Base-by-base conservation (phyloP, 2,329 filamentous ascomycete genomes). In the Sarocladium strictum region DNA sequence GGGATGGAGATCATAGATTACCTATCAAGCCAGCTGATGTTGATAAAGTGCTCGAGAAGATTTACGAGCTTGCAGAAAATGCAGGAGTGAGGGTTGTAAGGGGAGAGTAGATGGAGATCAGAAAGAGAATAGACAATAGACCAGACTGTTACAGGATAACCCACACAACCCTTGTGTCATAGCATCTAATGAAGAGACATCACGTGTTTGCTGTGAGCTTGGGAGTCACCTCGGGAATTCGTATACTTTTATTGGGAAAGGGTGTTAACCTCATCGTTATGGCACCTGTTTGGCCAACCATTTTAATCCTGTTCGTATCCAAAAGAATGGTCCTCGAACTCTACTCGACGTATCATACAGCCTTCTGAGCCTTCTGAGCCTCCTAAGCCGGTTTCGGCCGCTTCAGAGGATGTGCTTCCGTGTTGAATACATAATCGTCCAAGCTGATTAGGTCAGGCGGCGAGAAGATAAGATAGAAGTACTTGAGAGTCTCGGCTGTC, bases 401-500 rank as follows among this genome's bases (percentile, higher is more conserved):
- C 45, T 57, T 63, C 23, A 74, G 64, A 0, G 78, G 77, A 60
- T 81, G 78, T 0, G 76, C 77, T 62, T 79, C 78, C 0, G 78
- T 80, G 56, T 79, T 81, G 51, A 84, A 71, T 40, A 90, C 84
- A 69, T 78, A 89, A 3, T 88, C 78, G 65, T 90, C 87, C 63
- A 90, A 62, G 63, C 78, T 86, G 21, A 88, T 70, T 17, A 83
- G 60, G 12, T 78, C 73, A 2, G 83, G 79, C 41, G 86, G 79
- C n/a, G 79, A 80, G 61, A 89, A 90, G 24, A 89, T 77, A 40
- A 90, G 64, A 59, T 86, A 90, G 53, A 89, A 89, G 58, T 90
- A 90, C 69, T 90, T 90, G 57, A 90, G 69, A 26, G 86, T 90
- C 72, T 90, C 86, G 0, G 82, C 81, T 61, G 86, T 72, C 84